These are phyloP conservation scores for Fraxinus quadrangulata DNA, from an alignment of 257 asterid genomes.

Conservation along the genomic window DNA sequence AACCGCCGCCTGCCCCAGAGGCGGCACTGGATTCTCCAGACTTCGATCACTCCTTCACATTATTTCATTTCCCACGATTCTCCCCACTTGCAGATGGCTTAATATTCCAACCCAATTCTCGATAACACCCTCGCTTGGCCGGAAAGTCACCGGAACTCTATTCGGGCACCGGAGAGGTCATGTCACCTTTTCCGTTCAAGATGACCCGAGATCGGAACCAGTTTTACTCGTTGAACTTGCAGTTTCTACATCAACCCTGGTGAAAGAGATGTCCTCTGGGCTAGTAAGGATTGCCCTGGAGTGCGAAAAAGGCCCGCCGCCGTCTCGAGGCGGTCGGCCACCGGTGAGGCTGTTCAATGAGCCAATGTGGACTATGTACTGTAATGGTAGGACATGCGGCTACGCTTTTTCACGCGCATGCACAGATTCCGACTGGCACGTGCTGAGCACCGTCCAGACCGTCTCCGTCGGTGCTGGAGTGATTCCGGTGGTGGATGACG, in stretches of 20 bases:
- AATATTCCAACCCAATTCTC: conserved; percentile 40
- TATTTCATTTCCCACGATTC: conserved; percentile 53
- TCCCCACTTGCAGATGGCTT: conserved; percentile 69
- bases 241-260: conserved; percentile 67
- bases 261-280: conserved; percentile 89
- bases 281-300: conserved; percentile 78
- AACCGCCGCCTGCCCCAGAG: conserved; percentile 19
- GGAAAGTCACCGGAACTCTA: conserved; percentile 82
- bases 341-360: conserved; percentile 47
- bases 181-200: conserved; percentile 80
- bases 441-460: conserved; percentile 70
- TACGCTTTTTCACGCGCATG: conserved; percentile 61
- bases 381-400: conserved; percentile 83
- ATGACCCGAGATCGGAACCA: conserved; percentile 75
- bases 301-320: conserved; percentile 56
- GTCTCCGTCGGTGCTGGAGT: conserved; percentile 94
- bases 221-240: conserved; percentile 67
- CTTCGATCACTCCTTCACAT: conserved; percentile 60
- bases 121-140: conserved; percentile 61
- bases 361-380: conserved; percentile 88
- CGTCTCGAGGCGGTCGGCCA: conserved; percentile 27
- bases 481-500: conserved; percentile 79
- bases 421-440: conserved; percentile 72
- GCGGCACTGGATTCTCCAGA: conserved; percentile 38
- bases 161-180: conserved; percentile 87